These are phyloP conservation scores for Cyclocybe aegerita DNA, from an alignment of 768 basidiomycete species.

Conservation along the genomic window DNA sequence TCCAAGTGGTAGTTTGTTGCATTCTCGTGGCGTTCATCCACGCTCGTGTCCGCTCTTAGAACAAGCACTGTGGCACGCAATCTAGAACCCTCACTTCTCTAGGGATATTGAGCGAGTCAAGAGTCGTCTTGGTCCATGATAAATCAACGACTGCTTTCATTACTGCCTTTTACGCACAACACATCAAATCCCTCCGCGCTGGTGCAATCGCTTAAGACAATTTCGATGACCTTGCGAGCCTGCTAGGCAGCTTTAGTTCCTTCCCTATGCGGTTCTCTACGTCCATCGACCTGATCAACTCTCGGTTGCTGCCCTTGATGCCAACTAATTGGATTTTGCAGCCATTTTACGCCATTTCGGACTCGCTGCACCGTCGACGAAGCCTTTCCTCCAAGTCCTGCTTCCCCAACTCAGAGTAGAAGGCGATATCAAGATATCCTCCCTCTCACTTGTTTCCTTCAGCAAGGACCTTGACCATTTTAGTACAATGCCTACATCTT, in stretches of 20 bases:
- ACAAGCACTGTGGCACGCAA: too few species aligned
- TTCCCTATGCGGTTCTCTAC: too few species aligned
- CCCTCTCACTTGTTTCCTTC: conserved; percentile 6
- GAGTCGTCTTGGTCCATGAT: conserved; percentile 13
- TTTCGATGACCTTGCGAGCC: conserved; percentile 10
- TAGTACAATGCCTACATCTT: too few species aligned
- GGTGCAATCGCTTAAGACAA: conserved; percentile 13
- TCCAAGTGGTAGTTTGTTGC: conserved; percentile 20
- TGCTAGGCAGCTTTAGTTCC: conserved; percentile 15
- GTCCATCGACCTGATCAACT: too few species aligned
- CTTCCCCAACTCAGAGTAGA: not conserved
- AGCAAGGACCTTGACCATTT: too few species aligned
- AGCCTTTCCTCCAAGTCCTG: conserved; percentile 13
- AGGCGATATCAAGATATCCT: conserved; percentile 11
- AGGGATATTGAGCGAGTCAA: conserved; percentile 9
- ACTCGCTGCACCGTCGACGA: conserved; percentile 15
- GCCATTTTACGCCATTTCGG: conserved; percentile 8
- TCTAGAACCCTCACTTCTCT: conserved; percentile 8
- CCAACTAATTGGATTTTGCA: not conserved
- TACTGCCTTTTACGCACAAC: conserved; percentile 1
- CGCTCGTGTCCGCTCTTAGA: too few species aligned
- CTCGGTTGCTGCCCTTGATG: conserved; percentile 8
- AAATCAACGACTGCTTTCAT: conserved; percentile 10
- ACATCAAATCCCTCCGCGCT: conserved; percentile 9
- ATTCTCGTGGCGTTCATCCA: conserved; percentile 13